phyloP scores from a whole-genome alignment of 1,139 yeast genomes.

The Geotrichum candidum region DNA sequence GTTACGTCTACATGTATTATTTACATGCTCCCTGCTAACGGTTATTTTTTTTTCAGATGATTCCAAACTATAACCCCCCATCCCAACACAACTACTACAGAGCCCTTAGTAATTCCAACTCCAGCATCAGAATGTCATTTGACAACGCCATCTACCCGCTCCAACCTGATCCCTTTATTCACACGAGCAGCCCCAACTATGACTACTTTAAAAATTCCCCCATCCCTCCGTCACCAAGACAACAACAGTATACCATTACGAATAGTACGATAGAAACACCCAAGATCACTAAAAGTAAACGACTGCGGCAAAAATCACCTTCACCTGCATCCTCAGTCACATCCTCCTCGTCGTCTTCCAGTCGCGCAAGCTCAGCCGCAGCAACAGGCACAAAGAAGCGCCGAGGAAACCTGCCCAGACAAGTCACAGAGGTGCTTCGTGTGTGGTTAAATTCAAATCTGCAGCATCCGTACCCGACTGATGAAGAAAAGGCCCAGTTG shows the following conservation, averaged over 20 bases:
- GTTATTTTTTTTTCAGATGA: not conserved
- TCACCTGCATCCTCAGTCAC: not conserved
- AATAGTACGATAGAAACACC: not conserved
- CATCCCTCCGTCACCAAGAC: not conserved
- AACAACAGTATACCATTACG: not conserved
- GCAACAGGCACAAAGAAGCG: slow-evolving; percentile 34
- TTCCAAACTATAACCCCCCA: slow-evolving; percentile 1
- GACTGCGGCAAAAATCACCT: not conserved
- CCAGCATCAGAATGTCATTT: not conserved
- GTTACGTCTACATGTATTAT: not conserved
- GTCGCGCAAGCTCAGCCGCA: not conserved
- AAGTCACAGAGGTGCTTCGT: slow-evolving; percentile 73
- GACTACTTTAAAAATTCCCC: not conserved
- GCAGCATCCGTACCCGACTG: slow-evolving; percentile 91
- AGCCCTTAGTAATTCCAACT: not conserved
- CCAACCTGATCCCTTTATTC: slow-evolving; percentile 1
- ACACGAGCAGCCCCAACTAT: not conserved
- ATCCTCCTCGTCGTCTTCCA: slow-evolving; percentile 1
- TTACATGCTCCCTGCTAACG: not conserved
- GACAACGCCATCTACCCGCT: not conserved
- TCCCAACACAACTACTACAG: not conserved
- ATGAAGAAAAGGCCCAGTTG: slow-evolving; percentile 76
- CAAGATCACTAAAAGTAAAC: not conserved
- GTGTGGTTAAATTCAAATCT: slow-evolving; percentile 81
- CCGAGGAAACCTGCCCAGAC: slow-evolving; percentile 79